Conservation (phyloP, 2,329 filamentous ascomycete genomes). For the Akanthomyces uredinophilus region DNA sequence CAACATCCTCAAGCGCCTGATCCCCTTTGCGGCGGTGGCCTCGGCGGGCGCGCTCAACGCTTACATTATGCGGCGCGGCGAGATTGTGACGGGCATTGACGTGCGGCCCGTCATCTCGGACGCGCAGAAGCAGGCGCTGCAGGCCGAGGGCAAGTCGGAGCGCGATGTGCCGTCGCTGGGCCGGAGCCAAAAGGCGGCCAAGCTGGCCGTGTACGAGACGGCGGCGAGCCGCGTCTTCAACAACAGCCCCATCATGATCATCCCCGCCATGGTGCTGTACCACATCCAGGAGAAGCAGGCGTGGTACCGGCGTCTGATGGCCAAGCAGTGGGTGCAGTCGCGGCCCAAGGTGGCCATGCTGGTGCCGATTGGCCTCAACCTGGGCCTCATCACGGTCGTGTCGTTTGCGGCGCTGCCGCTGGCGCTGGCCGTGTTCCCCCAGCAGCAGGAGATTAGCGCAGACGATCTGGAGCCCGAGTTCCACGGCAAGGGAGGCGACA, state of each 20-base stretch:
- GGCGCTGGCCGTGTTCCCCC: slow-evolving; percentile 87
- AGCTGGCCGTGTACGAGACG: slow-evolving; percentile 86
- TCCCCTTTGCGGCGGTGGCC: slow-evolving; percentile 93
- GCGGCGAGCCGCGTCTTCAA: slow-evolving; percentile 89
- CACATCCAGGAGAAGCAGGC: slow-evolving; percentile 59
- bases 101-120: slow-evolving; percentile 77
- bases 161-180: slow-evolving; percentile 68
- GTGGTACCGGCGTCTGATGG: slow-evolving; percentile 37
- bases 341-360: slow-evolving; percentile 58
- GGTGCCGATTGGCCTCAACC: slow-evolving; percentile 70
- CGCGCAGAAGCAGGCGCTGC: slow-evolving; percentile 56
- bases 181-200: slow-evolving; percentile 82
- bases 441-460: slow-evolving; percentile 76
- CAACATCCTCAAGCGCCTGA: slow-evolving; percentile 74
- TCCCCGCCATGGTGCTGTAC: slow-evolving; percentile 83
- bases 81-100: slow-evolving; percentile 90
- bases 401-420: slow-evolving; percentile 85
- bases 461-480: slow-evolving; percentile 80
- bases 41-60: slow-evolving; percentile 90
- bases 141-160: slow-evolving; percentile 55
- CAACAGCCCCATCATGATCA: slow-evolving; percentile 93
- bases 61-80: slow-evolving; percentile 94
- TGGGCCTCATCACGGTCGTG: slow-evolving; percentile 80
- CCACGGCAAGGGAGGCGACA: slow-evolving; percentile 69
- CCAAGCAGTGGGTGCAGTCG: slow-evolving; percentile 72